Percentiles rank a stretch among this genome's conserved stretches.
Conservation (phyloP, 2,329 filamentous ascomycete species). For the Bipolaris victoriae region DNA sequence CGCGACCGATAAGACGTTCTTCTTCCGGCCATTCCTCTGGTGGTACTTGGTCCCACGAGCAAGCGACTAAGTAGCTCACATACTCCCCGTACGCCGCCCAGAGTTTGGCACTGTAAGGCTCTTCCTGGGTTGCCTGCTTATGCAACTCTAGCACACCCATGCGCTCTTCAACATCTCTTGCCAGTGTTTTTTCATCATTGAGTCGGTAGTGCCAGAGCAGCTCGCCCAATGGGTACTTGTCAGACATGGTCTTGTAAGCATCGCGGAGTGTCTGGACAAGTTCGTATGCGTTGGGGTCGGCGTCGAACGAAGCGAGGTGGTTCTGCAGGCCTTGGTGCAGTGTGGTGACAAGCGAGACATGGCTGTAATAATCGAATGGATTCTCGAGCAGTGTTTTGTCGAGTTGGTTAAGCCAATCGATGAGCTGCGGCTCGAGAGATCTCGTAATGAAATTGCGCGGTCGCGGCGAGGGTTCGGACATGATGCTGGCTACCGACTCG, state of each 20-base stretch:
- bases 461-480: conserved; percentile 55
- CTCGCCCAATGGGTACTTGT: conserved; percentile 74
- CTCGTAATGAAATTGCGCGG: conserved; percentile 52
- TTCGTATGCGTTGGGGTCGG: conserved; percentile 51
- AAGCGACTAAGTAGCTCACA: conserved; percentile 72
- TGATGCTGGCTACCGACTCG: conserved; percentile 54
- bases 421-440: conserved; percentile 53
- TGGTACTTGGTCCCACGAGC: conserved; percentile 62
- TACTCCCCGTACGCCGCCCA: conserved; percentile 83
- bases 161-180: conserved; percentile 67
- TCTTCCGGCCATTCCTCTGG: conserved; percentile 63
- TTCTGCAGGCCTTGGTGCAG: conserved; percentile 57
- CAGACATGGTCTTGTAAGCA: conserved; percentile 64
- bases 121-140: conserved; percentile 71
- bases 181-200: conserved; percentile 71
- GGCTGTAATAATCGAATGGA: conserved; percentile 57
- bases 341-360: conserved; percentile 56
- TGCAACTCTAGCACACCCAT: conserved; percentile 74
- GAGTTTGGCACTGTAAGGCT: conserved; percentile 74
- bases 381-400: conserved; percentile 54
- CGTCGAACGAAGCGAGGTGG: conserved; percentile 44
- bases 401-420: conserved; percentile 53
- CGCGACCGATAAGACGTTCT: conserved; percentile 70
- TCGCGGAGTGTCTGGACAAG: conserved; percentile 55
- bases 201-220: conserved; percentile 79